These are phyloP conservation scores for Boletus barrowsii DNA, from an alignment of 768 basidiomycete species.

Conservation along the genomic window DNA sequence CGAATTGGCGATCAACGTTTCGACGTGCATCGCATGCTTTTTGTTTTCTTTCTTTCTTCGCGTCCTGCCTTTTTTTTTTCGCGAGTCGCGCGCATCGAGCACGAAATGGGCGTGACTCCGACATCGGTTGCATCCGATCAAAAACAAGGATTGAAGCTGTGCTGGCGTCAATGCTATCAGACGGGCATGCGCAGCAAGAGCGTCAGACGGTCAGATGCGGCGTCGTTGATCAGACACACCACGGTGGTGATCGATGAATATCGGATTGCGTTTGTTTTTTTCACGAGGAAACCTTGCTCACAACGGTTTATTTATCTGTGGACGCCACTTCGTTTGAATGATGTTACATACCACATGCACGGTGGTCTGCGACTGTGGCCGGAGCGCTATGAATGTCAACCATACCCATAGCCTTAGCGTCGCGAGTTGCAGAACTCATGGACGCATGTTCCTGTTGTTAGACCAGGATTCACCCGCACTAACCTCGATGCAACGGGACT, in stretches of 20 bases:
- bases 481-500: slow-evolving; percentile 9
- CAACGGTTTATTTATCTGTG: neutral
- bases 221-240: neutral
- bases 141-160: neutral
- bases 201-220: neutral
- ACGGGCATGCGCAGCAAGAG: neutral
- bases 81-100: too few species aligned
- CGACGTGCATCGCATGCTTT: neutral
- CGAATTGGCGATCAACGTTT: neutral
- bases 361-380: neutral
- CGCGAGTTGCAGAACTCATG: neutral
- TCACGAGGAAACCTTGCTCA: neutral
- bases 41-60: neutral
- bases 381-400: neutral
- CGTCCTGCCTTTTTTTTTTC: neutral
- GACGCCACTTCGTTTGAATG: neutral
- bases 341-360: neutral
- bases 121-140: slow-evolving; percentile 7
- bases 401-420: neutral
- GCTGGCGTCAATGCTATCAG: neutral
- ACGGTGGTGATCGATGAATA: neutral
- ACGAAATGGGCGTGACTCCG: neutral
- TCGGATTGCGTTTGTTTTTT: neutral
- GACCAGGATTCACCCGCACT: neutral
- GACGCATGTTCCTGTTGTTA: neutral